Evolutionary conservation across 345 rosid genomes (phyloP).

Genomic region (Anacardium occidentale): DNA sequence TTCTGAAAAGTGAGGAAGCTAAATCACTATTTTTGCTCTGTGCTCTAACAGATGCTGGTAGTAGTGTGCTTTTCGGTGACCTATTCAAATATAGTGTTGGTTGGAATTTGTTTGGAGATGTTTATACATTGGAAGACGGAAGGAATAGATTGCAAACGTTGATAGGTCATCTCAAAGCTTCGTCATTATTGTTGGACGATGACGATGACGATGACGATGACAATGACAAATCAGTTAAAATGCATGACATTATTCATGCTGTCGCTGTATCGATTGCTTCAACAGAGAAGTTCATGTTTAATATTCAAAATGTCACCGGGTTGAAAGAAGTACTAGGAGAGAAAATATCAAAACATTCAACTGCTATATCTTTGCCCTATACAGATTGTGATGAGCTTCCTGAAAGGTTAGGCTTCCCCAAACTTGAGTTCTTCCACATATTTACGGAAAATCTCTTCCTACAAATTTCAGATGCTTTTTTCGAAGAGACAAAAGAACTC

Average conservation of each 20-base stretch:
- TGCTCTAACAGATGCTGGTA: neutral
- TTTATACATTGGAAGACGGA: neutral
- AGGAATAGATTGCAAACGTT: neutral
- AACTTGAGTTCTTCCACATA: conserved; percentile 10
- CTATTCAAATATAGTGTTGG: conserved; percentile 24
- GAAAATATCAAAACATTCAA: neutral
- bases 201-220: neutral
- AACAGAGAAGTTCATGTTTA: neutral
- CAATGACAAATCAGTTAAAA: too few species aligned
- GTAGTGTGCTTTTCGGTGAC: neutral
- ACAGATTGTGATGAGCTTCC: conserved; percentile 14
- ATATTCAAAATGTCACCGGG: neutral
- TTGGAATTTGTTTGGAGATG: conserved; percentile 16
- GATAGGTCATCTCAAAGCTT: conserved; percentile 18
- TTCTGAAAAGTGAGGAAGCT: neutral
- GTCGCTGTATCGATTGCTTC: conserved; percentile 22
- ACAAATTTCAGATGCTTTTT: conserved; percentile 16
- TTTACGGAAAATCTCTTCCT: neutral
- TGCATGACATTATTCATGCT: conserved; percentile 28
- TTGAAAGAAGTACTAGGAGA: too few species aligned
- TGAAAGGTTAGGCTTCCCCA: conserved; percentile 6
- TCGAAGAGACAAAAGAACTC: conserved; percentile 14
- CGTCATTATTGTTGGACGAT: conserved; percentile 20
- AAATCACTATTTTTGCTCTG: neutral
- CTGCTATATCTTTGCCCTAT: neutral